Conservation (phyloP, 2,329 filamentous ascomycete species). For the Tolypocladium album region DNA sequence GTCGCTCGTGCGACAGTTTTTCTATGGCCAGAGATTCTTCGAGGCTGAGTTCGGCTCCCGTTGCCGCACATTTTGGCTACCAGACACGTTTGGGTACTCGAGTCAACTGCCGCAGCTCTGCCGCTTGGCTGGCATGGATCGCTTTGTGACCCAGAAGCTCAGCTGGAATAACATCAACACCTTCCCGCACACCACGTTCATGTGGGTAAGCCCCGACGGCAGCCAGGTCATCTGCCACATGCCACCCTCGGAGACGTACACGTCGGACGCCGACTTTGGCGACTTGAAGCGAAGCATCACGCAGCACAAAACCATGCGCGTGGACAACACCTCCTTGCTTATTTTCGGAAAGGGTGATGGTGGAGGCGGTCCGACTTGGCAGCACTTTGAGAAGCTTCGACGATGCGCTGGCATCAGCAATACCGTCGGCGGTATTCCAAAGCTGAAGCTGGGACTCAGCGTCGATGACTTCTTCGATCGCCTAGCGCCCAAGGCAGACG, state of each 20-base stretch:
- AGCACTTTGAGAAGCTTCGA: slow-evolving; percentile 89
- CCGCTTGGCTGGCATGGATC: slow-evolving; percentile 85
- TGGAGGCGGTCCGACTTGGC: slow-evolving; percentile 86
- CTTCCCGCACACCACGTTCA: slow-evolving; percentile 97
- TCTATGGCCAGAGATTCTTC: slow-evolving; percentile 93
- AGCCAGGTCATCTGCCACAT: slow-evolving; percentile 97
- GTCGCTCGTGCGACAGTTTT: slow-evolving; percentile 83
- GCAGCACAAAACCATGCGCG: slow-evolving; percentile 92
- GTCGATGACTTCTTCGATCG: slow-evolving; percentile 92
- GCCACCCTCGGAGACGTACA: slow-evolving; percentile 93
- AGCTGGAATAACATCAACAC: slow-evolving; percentile 99
- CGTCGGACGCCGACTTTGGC: slow-evolving; percentile 85
- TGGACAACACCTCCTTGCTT: slow-evolving; percentile 80
- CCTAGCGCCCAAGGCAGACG: slow-evolving; percentile 66
- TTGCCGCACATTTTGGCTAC: slow-evolving; percentile 90
- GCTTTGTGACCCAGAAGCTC: slow-evolving; percentile 96
- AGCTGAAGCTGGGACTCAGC: slow-evolving; percentile 77
- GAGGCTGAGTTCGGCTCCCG: slow-evolving; percentile 85
- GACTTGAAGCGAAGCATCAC: slow-evolving; percentile 83
- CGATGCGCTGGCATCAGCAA: slow-evolving; percentile 88
- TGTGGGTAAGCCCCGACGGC: slow-evolving; percentile 93
- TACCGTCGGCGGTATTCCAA: slow-evolving; percentile 66
- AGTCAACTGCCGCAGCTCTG: slow-evolving; percentile 90
- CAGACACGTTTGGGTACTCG: slow-evolving; percentile 96
- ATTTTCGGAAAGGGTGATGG: slow-evolving; percentile 97